Base-by-base conservation (phyloP, 306 rosid species). In the Castanospermum australe region DNA sequence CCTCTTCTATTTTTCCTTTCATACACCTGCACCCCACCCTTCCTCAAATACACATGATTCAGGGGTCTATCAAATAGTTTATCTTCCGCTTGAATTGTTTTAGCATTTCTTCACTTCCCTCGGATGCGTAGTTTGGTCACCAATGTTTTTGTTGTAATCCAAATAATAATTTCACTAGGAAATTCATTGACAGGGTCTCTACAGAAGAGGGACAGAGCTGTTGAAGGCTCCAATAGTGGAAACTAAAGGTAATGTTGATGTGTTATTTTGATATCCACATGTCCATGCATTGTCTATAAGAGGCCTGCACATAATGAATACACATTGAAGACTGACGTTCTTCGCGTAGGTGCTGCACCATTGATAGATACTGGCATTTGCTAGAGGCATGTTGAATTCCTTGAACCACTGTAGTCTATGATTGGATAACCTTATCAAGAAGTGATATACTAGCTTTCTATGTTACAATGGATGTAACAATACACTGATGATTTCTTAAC, bases 171-270 rank as follows among this genome's bases (percentile, higher is more conserved):
- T 33, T 33, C 36, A 42, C 63, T 67, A 12, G 4, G 25, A 44
- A 44, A 70, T 50, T 61, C 15, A 39, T 75, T 86, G 79, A 70
- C 92, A 93, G 98, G 98, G 99, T 60, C 94, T 95, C 21, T 93
- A 85, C 79, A 89, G 98, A 79, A 90, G 64, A 85, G 98, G 92
- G 42, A 47, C 83, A 22, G 93, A 88, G 66, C 54, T 95, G 84
- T 85, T 95, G 93, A 93, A 91, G 86, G 94, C 91, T 84, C 90
- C 97, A 42, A 20, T 87, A 1, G 35, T 57, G 76, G 94, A 88
- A 61, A 57, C 82, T 10, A 81, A 87, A 84, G 94, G 97, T 90
- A 82, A 38, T 32, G 36, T 68, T 75, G n/a, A n/a, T n/a, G n/a
- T n/a, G n/a, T n/a, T n/a, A 22, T 65, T 54, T 73, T 48, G 74